These are phyloP conservation scores for Achaetomiella virescens DNA, from an alignment of 495 filamentous ascomycete species.

Conservation along the genomic window DNA sequence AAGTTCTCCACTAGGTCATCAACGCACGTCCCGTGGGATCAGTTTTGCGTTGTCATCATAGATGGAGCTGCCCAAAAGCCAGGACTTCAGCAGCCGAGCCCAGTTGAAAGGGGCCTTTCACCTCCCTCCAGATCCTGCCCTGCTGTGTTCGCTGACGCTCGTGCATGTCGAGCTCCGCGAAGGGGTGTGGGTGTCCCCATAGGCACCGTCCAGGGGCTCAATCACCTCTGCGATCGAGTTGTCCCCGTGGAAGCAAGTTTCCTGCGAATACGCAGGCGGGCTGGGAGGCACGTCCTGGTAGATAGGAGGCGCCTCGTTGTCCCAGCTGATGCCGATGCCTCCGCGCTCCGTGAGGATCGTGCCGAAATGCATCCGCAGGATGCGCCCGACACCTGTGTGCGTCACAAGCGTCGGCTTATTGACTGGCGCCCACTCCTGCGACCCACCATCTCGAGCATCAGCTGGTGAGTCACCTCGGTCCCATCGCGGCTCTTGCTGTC, in stretches of 20 bases:
- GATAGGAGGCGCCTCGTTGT: slow-evolving; percentile 89
- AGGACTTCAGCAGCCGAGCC: slow-evolving; percentile 1
- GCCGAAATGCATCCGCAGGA: slow-evolving; percentile 89
- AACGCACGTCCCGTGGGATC: too few relatives aligned
- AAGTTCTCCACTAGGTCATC: too few relatives aligned
- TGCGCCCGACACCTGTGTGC: slow-evolving; percentile 83
- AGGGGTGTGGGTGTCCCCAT: background rate
- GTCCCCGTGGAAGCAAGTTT: slow-evolving; percentile 12
- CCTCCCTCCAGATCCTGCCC: slow-evolving; percentile 12
- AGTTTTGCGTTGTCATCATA: too few relatives aligned
- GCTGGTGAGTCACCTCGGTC: slow-evolving; percentile 69
- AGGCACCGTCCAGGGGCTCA: slow-evolving; percentile 22
- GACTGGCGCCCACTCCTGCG: slow-evolving; percentile 78
- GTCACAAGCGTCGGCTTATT: slow-evolving; percentile 64
- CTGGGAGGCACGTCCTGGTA: slow-evolving; percentile 91
- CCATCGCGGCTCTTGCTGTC: slow-evolving; percentile 75
- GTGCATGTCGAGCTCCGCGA: background rate
- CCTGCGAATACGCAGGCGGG: slow-evolving; percentile 65
- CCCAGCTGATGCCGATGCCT: slow-evolving; percentile 92
- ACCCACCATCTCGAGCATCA: slow-evolving; percentile 88
- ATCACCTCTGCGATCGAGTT: slow-evolving; percentile 22
- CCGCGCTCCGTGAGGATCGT: slow-evolving; percentile 72
- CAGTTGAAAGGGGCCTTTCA: slow-evolving; percentile 14
- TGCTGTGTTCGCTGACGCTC: background rate
- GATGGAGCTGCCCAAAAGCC: background rate